Percentiles rank a stretch among this genome's conserved stretches.
These are phyloP conservation scores for Xylariaceae sp. DNA, from an alignment of 2,329 filamentous ascomycete species.

Conservation along the genomic window DNA sequence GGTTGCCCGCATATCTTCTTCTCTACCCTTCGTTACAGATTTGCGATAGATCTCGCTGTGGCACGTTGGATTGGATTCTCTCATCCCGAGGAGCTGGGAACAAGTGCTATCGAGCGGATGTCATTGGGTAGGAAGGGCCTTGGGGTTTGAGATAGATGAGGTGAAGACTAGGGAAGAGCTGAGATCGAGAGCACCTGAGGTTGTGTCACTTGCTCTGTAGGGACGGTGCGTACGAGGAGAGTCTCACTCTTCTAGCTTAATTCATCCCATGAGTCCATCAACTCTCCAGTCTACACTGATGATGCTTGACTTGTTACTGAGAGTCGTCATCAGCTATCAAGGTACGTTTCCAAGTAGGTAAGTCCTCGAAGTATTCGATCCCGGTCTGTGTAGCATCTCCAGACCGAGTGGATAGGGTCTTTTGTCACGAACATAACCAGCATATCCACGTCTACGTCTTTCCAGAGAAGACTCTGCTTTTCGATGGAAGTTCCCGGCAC, in stretches of 20 bases:
- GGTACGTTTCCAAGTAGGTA: too few relatives aligned
- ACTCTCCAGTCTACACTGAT: too few relatives aligned
- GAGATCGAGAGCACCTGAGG: neutral
- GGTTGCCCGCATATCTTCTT: slow-evolving; percentile 13
- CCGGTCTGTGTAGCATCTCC: neutral
- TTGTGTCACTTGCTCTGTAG: slow-evolving; percentile 7
- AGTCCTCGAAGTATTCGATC: too few relatives aligned
- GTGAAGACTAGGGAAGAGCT: neutral
- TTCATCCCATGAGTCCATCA: neutral
- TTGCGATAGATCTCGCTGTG: slow-evolving; percentile 7
- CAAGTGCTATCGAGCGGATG: slow-evolving; percentile 6
- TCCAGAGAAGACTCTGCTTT: neutral
- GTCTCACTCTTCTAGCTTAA: neutral
- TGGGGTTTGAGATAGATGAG: neutral
- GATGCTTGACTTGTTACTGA: too few relatives aligned
- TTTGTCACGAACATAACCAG: neutral
- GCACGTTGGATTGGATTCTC: neutral
- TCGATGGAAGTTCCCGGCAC: neutral
- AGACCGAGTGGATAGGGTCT: neutral
- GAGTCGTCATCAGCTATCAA: too few relatives aligned
- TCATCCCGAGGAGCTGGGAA: slow-evolving; percentile 9
- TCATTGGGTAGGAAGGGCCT: neutral
- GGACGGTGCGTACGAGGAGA: neutral
- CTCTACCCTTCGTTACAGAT: slow-evolving; percentile 9
- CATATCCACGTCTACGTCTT: neutral